Base-by-base conservation (phyloP, 306 rosid genomes). In the Gastrolobium bilobum region DNA sequence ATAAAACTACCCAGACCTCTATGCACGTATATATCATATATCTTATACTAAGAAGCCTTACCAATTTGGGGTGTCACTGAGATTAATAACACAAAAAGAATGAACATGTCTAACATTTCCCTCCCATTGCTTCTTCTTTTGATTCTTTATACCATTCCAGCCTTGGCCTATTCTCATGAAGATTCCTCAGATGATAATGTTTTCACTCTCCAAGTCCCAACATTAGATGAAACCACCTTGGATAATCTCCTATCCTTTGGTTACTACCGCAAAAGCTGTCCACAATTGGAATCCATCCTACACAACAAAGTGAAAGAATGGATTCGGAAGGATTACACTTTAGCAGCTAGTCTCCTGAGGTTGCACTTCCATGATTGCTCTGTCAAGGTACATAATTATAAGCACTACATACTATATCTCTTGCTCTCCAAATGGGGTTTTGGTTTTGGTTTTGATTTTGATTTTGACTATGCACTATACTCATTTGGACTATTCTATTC, bases 321-420 rank as follows among this genome's bases (percentile, higher is more conserved):
- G 97, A 54, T 87, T 42, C 60, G 77, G 1, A 61, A 86, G 59
- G 98, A 94, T 59, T 35, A 26, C 75, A 78, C 88, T 79, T 39
- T 92, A 29, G 94, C 89, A 63, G 88, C 98, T 54, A 79, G 90
- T 81, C 87, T 94, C 70, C 29, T 91, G 10, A 88, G 98, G 82
- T 66, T 94, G 69, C 97, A 91, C 63, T 94, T 94, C 91, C 98
- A 92, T 57, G 98, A 94, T 72, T 92, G 97, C 78, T 48, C 88
- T 52, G 90, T 88, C 59, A 81, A 89, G 92, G 98, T 94, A 77
- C 39, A 44, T 64, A 43, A 34, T 37, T 35, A 13, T 11, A 42
- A 50, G 4, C 0, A 39, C 29, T 71, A 3, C 6, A 11, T 10
- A 29, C 30, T 54, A 42, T 30, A 31, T 8, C 31, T 0, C 30